Conservation (phyloP, 768 basidiomycete species). For the Coprinopsis marcescibilis region DNA sequence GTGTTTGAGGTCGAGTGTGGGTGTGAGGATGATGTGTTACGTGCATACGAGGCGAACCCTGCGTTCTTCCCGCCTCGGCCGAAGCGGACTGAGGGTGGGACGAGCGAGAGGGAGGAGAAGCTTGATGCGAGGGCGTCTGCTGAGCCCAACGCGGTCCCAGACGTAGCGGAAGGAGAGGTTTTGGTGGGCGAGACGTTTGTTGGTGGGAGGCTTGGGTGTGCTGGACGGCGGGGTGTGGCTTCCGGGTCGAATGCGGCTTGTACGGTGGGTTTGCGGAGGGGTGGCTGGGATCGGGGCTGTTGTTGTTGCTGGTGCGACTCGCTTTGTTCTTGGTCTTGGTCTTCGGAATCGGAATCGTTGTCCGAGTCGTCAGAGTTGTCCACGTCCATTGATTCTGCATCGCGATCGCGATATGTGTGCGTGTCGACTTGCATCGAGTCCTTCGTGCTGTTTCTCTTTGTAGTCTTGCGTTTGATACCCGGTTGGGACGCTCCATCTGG, state of each 20-base stretch:
- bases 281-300: slow-evolving; percentile 8
- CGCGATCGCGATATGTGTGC: slow-evolving; percentile 18
- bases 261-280: too few species aligned
- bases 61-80: slow-evolving; percentile 51
- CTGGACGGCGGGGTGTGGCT: slow-evolving; percentile 19
- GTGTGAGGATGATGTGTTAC: too few species aligned
- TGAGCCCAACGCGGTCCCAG: slow-evolving; percentile 24
- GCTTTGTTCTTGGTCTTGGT: slow-evolving; percentile 17
- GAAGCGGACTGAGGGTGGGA: slow-evolving; percentile 67
- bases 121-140: slow-evolving; percentile 43
- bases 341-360: slow-evolving; percentile 16
- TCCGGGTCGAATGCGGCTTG: slow-evolving; percentile 20
- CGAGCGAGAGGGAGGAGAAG: slow-evolving; percentile 44
- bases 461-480: too few species aligned
- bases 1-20: too few species aligned
- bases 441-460: slow-evolving; percentile 4
- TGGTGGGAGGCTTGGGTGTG: slow-evolving; percentile 3
- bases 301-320: slow-evolving; percentile 9
- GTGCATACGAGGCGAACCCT: slow-evolving; percentile 10
- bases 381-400: slow-evolving; percentile 24
- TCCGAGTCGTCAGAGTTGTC: slow-evolving; percentile 22
- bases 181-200: slow-evolving; percentile 7
- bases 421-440: slow-evolving; percentile 10
- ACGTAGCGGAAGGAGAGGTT: slow-evolving; percentile 16
- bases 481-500: slow-evolving; percentile 2